Base-by-base conservation (phyloP, 1,284 basidiomycete species). In the Pseudozyma pruni region DNA sequence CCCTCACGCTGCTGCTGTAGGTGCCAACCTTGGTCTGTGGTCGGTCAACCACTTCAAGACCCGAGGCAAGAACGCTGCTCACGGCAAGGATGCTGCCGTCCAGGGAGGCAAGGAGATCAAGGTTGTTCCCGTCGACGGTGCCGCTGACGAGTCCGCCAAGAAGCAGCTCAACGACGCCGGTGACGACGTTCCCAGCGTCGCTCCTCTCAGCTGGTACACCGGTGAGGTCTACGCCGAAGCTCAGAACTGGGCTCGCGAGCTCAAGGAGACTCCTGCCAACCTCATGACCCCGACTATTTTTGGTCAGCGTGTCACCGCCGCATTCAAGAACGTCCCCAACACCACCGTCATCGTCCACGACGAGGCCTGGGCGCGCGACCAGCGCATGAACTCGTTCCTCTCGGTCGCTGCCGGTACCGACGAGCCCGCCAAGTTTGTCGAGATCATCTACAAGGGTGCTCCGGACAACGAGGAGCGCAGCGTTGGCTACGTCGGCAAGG, bases 351-450 rank as follows among this genome's bases (percentile, higher is more conserved):
- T 88, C 39, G 87, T 91, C 14, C 89, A 86, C 42, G 92, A 94
- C 73, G 88, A 90, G 85, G 89, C 89, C 90, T 94, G 92, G 91
- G 91, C 91, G 11, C 85, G 87, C 53, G 86, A 90, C 82, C 90
- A 91, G 84, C 89, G 89, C 58, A 94, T 94, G 92, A 90, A 89
- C 73, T 89, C 90, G 2, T 94, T 94, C 87, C 87, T 95, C 23
- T 93, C 91, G 1, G 93, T 95, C 6, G 89, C 91, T 8, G 88
- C 89, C 58, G 93, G 93, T 27, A 90, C 90, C 8, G 85, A 88
- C 14, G 90, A 94, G 81, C 92, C 93, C 6, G 89, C 91, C 49
- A 93, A 92, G 81, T 89, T 94, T 83, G 85, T 95, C 52, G 92
- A 94, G 84, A 89, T 95, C 62, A 89, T 90, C 82, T 94, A 94